Evolutionary conservation across 2,329 filamentous ascomycete genomes (phyloP), one percentile per base, ranked within the genome.

Genomic region (Elsinoe ampelina): DNA sequence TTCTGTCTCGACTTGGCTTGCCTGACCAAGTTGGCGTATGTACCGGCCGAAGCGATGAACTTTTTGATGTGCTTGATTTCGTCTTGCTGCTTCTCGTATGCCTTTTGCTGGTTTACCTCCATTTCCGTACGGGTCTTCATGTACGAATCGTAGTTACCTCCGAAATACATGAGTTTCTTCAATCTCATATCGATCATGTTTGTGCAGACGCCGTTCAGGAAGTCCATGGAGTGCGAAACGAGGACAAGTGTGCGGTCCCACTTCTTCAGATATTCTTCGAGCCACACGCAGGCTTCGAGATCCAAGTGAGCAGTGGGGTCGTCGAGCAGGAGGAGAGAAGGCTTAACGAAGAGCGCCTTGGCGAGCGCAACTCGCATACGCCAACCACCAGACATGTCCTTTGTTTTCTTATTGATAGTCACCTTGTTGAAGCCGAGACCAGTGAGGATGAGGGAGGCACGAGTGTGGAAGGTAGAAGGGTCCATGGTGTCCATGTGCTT

Each of bases 341-440:
- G 93, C 82, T 95, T 95, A 76, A 98, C 92, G 79, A 98, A 98
- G 55, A 98, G 85, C 58, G 93, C 93, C 80, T 97, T 96, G 71
- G 82, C 93, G 60, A 98, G 85, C 58, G 93, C 93, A 59, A 98
- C 93, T 82, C 95, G 89, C 93, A 98, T 98, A 80, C 92, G 85
- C 93, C 93, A 98, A 67, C 93, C 93, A 89, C 93, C 93, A 63
- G 93, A 98, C 95, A 98, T 98, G 73, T 98, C 95, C 83, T 97
- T 98, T 67, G 95, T 98, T 84, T 95, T 96, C 83, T 98, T 98
- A 75, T 95, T 79, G 70, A 98, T 97, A 57, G 95, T 98, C 65
- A 75, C 77, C 80, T 97, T 97, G 85, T 98, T 95, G 84, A 98
- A 98, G 64, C 93, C 93, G 59, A 98, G 87, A 90, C 93, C 93